Evolutionary conservation across 306 rosid genomes (phyloP).

Genomic region (Pterocarpus macrocarpus): DNA sequence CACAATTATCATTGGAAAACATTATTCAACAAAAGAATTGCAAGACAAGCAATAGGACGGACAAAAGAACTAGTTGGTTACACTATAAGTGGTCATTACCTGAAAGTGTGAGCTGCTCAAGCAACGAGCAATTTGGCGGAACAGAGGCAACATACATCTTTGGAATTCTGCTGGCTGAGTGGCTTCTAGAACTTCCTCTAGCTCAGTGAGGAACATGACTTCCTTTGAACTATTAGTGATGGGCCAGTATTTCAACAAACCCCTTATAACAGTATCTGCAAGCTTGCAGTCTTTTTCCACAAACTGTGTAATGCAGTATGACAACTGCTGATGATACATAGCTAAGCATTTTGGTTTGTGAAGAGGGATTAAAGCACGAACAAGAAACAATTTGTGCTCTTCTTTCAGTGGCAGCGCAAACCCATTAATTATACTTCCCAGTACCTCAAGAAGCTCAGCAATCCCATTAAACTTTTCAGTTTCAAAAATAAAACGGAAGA

Average conservation of each 20-base stretch:
- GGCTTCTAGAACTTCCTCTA: conserved; percentile 72
- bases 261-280: conserved; percentile 64
- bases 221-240: conserved; percentile 74
- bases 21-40: not conserved
- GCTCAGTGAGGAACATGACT: conserved; percentile 70
- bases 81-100: conserved; percentile 45
- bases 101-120: conserved; percentile 69
- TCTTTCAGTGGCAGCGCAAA: conserved; percentile 73
- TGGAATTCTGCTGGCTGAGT: conserved; percentile 72
- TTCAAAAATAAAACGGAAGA: conserved; percentile 67
- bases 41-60: not conserved
- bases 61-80: not conserved
- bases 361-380: conserved; percentile 72
- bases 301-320: conserved; percentile 69
- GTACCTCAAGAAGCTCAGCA: conserved; percentile 74
- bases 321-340: conserved; percentile 76
- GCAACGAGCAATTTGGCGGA: conserved; percentile 63
- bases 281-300: conserved; percentile 73
- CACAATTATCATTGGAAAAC: not conserved
- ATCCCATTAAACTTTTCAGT: conserved; percentile 73
- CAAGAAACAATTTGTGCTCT: conserved; percentile 72
- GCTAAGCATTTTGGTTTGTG: conserved; percentile 74
- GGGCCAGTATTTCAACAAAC: conserved; percentile 71
- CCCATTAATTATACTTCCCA: conserved; percentile 76
- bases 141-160: conserved; percentile 68